Base-by-base conservation (phyloP, 352 stramenopile genomes). In the Globisporangium echinulatum region DNA sequence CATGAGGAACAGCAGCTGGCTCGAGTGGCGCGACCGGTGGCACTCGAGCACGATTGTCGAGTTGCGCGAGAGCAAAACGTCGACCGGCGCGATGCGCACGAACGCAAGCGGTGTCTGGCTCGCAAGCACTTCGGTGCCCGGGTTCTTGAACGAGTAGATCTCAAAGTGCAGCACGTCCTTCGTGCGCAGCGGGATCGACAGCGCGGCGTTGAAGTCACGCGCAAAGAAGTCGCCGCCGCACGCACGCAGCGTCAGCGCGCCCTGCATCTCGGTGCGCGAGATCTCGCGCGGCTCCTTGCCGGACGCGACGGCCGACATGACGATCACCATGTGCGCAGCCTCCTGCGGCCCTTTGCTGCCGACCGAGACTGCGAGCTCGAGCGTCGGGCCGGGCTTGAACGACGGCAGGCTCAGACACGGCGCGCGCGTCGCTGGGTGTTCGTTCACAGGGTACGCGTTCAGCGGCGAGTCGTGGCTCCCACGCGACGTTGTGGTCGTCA, bases 151-250 rank as follows among this genome's bases (percentile, higher is more conserved):
- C 13, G 79, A 71, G 54, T 80, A 92, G 13, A 93, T 73, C 64
- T 95, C 83, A 60, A 95, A 87, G 53, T 93, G 85, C 2, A 95
- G 64, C 67, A 88, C 85, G 6, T 75, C 70, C 49, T 77, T 76
- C 25, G 71, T 69, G n/a, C 71, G 72, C 6, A 87, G 68, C 10
- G 85, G 83, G 43, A 95, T 73, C 4, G 79, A 84, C 11, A 95
- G 57, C 56, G 91, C 63, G 4, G 73, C 73, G 58, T 74, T 88
- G 47, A 95, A 95, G 62, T 95, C 85, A 0, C 85, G 73, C 19
- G 79, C 83, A 60, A 79, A 91, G 40, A 87, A 88, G 48, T 92
- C 82, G 0, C 77, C 80, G 33, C 81, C 84, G 52, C 82, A 92
- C 0, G 75, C 74, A 54, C 83, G 82, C 58, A 92, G 61, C 15